Base-by-base conservation (phyloP, 2,329 filamentous ascomycete species). In the Ramichloridium luteum region DNA sequence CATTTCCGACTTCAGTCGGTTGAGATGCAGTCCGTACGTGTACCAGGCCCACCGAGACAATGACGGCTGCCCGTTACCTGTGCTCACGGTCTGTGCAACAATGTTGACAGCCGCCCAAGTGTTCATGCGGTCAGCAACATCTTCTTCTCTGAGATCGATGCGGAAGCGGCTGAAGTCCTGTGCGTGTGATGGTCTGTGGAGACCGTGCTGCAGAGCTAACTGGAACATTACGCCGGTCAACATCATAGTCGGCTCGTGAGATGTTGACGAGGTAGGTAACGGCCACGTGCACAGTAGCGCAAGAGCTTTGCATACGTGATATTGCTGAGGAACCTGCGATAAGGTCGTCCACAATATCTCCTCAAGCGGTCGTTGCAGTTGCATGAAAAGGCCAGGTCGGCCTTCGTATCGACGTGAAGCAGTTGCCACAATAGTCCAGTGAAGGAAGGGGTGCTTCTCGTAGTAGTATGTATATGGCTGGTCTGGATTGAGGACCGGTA, bases 51-150 rank as follows among this genome's bases (percentile, higher is more conserved):
- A 56, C 14, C 55, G 31, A 9, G 49, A 46, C 4, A 57, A 45
- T 4, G 81, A 80, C 5, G 82, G 81, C 51, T 86, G 81, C 4
- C 81, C 81, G 47, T 85, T 83, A 13, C 81, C 81, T 3, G 82
- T 88, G n/a, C 80, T 80, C 26, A 86, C 73, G 34, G 71, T 70
- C 45, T 88, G 81, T 13, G 80, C 77, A 18, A 86, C 81, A 41
- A 88, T 80, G 50, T 90, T 90, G 61, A 80, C 84, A 3, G 83
- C 78, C 1, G 81, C 81, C 81, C 81, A 90, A 2, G 81, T 88
- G 30, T 74, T 74, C 26, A 86, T 72, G 22, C 82, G 70, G 49
- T 90, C 81, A 43, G 80, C 72, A 36, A 86, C 70, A 47, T 86
- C 80, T 50, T 86, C 80, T 47, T 78, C 78, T 45, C 80, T 79